Base-by-base conservation (phyloP, 1,139 yeast genomes). In the Eremothecium coryli region DNA sequence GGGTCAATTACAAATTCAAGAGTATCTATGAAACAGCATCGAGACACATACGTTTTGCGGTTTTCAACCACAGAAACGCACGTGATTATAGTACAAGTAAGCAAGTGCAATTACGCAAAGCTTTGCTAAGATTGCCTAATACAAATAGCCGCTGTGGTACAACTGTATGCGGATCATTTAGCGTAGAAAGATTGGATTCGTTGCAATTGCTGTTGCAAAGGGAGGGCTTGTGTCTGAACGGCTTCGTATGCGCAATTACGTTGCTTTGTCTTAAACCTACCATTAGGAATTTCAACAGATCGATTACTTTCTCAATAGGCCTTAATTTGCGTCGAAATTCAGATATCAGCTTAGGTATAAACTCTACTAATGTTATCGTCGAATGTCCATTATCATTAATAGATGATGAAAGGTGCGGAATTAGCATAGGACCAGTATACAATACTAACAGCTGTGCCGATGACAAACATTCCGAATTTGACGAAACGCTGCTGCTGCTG, bases 261-360 rank as follows among this genome's bases (percentile, higher is more conserved):
- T 45, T 54, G 51, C 31, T 52, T 13, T 49, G 54, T 34, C 32
- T 52, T 21, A 47, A 52, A 28, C 49, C 54, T 2, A 39, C 45
- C 17, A 38, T 45, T 8, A 43, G 40, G 18, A 37, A 42, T 26
- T 49, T 40, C 29, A 36, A 37, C 18, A 46, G 44, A 3, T 39
- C 33, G n/a, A 38, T 52, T 8, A 41, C 43, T 2, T 52, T 53
- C 32, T 45, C 50, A 6, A 38, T 53, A 14, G 48, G 49, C 2
- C 36, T 46, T n/a, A 40, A 53, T 35, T 27, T 53, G 24, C 44
- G 57, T 33, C 54, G 54, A 6, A 26, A 50, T 13, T 44, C 35
- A 12, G 49, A 46, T 26, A 50, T 50, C 35, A 25, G n/a, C n/a
- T 25, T 25, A 5, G 28, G 28, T 4, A 10, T 25, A 12, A n/a